Conservation (phyloP, 2,329 filamentous ascomycete species). For the Fusarium denticulatum region DNA sequence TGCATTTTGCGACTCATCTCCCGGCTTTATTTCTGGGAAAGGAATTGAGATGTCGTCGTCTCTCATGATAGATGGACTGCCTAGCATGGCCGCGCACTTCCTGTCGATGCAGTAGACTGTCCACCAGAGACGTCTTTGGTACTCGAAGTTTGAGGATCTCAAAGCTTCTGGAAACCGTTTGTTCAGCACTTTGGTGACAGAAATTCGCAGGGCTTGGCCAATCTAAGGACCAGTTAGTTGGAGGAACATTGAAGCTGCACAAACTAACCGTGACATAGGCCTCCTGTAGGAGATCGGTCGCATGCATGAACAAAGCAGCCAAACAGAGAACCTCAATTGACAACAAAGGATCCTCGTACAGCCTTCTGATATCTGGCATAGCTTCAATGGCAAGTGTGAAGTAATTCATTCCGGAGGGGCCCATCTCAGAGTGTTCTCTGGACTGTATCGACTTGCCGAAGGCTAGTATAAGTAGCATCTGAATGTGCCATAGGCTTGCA, state of each 20-base stretch:
- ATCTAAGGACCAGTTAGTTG: constrained; percentile 2
- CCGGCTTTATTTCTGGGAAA: constrained; percentile 10
- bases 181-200: constrained; percentile 30
- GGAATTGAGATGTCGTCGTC: constrained; percentile 35
- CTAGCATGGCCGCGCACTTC: constrained; percentile 32
- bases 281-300: constrained; percentile 32
- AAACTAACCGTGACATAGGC: constrained; percentile 30
- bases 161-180: constrained; percentile 27
- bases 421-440: constrained; percentile 32
- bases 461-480: constrained; percentile 31
- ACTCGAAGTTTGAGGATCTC: constrained; percentile 22
- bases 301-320: constrained; percentile 34
- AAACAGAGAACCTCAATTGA: constrained; percentile 35
- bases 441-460: constrained; percentile 34
- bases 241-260: neutral
- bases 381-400: constrained; percentile 30
- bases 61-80: constrained; percentile 28
- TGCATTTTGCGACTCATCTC: constrained; percentile 23
- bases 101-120: constrained; percentile 37
- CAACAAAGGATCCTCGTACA: constrained; percentile 28
- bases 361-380: constrained; percentile 29
- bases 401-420: constrained; percentile 32
- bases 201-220: constrained; percentile 28
- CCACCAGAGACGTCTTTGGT: constrained; percentile 35
- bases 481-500: constrained; percentile 30